Conservation (phyloP, 352 stramenopile genomes). For the Phytophthora sojae region DNA sequence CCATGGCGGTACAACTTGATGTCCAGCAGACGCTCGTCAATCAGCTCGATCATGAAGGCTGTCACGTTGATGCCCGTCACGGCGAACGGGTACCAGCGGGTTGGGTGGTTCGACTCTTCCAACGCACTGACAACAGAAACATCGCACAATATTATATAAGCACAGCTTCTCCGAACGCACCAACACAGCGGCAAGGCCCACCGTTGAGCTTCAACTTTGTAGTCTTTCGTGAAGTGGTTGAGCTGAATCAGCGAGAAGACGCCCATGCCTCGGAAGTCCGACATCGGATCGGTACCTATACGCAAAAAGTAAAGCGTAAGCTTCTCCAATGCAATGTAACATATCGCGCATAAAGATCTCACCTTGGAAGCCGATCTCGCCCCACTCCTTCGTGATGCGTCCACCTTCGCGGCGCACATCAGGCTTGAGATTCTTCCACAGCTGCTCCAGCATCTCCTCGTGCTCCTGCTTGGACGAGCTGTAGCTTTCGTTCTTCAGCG, state of each 20-base stretch:
- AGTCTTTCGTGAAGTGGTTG: constrained; percentile 77
- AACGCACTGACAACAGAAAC: constrained; percentile 52
- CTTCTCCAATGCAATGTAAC: neutral
- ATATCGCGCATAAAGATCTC: neutral
- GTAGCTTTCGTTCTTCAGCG: constrained; percentile 74
- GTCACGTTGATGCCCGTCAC: constrained; percentile 91
- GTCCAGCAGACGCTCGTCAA: constrained; percentile 81
- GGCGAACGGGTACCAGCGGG: constrained; percentile 87
- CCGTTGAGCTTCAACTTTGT: constrained; percentile 77
- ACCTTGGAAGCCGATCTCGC: constrained; percentile 90
- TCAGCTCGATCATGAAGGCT: constrained; percentile 78
- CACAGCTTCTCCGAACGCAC: neutral
- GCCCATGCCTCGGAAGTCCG: constrained; percentile 88
- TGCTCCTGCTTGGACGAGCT: constrained; percentile 69
- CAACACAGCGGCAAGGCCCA: constrained; percentile 21
- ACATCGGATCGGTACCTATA: constrained; percentile 83
- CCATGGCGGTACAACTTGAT: constrained; percentile 69
- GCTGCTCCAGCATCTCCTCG: constrained; percentile 82
- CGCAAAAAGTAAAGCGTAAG: neutral
- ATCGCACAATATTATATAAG: constrained; percentile 1
- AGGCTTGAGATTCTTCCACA: constrained; percentile 85
- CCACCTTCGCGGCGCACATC: constrained; percentile 75
- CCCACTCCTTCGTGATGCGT: constrained; percentile 89
- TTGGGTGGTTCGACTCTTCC: constrained; percentile 85
- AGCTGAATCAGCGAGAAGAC: constrained; percentile 81